Percentiles rank a stretch among this genome's conserved stretches.
Conservation (phyloP, 306 rosid genomes). For the Oemleria cerasiformis region DNA sequence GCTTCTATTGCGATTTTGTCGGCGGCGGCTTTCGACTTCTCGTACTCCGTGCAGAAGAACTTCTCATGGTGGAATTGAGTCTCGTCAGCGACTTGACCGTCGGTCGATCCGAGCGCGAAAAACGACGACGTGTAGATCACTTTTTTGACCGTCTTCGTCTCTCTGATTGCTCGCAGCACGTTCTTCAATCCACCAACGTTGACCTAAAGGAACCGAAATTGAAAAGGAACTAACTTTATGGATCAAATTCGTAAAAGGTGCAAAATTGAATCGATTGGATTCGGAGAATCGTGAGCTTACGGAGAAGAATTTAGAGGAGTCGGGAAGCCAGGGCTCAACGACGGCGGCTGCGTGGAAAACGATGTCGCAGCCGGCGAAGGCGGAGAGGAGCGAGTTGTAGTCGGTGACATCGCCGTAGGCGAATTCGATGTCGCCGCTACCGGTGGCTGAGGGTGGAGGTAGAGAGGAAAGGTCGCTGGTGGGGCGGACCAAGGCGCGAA, state of each 20-base stretch:
- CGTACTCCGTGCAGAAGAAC: conserved; percentile 85
- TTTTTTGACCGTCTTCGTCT: conserved; percentile 64
- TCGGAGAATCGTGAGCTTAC: conserved; percentile 29
- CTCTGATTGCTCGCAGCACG: conserved; percentile 63
- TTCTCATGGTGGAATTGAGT: conserved; percentile 72
- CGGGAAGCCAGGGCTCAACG: conserved; percentile 97
- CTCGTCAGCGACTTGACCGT: conserved; percentile 67
- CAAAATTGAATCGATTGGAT: neutral
- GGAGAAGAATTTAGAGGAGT: conserved; percentile 63
- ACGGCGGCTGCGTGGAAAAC: conserved; percentile 87
- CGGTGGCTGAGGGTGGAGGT: conserved; percentile 29
- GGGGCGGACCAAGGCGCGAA: conserved; percentile 68
- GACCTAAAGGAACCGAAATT: conserved; percentile 40
- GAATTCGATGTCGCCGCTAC: conserved; percentile 43
- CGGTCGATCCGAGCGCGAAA: conserved; percentile 82
- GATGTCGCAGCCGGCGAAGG: conserved; percentile 65
- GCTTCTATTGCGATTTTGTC: conserved; percentile 76
- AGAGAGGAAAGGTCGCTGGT: conserved; percentile 79
- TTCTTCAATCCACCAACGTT: conserved; percentile 75
- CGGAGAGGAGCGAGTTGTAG: conserved; percentile 62
- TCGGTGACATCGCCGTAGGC: conserved; percentile 77
- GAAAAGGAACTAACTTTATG: neutral
- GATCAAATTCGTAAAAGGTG: neutral
- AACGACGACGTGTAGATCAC: conserved; percentile 80
- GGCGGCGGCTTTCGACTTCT: conserved; percentile 69